Conservation (phyloP, 2,329 filamentous ascomycete genomes). For the Herpomyces periplanetae region DNA sequence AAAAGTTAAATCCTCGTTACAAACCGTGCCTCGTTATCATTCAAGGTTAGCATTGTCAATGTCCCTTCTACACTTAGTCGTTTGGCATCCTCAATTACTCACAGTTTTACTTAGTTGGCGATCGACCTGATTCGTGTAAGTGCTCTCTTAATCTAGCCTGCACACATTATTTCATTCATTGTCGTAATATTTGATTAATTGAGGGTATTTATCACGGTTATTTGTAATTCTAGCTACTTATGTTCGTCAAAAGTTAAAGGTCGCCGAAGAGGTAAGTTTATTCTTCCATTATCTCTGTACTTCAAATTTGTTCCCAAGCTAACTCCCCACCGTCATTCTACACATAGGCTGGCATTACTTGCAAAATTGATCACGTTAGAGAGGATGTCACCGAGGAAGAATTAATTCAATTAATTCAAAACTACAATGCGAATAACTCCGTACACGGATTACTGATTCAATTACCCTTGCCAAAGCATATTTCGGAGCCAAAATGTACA, state of each 20-base stretch:
- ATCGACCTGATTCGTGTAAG: conserved; percentile 64
- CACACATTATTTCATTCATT: too few relatives aligned
- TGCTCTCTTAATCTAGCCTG: too few relatives aligned
- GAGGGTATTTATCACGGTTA: conserved; percentile 1
- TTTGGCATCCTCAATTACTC: conserved; percentile 2
- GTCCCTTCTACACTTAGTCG: conserved; percentile 3
- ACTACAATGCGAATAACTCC: conserved; percentile 45
- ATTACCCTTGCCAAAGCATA: conserved; percentile 48
- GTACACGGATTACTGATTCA: conserved; percentile 85
- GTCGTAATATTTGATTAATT: too few relatives aligned
- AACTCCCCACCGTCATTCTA: too few relatives aligned
- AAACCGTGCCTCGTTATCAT: conserved; percentile 70
- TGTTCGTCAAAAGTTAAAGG: conserved; percentile 98
- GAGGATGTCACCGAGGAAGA: conserved; percentile 47
- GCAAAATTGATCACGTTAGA: conserved; percentile 46
- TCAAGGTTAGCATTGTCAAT: conserved; percentile 19
- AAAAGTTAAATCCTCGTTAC: conserved; percentile 49
- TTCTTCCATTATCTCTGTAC: too few relatives aligned
- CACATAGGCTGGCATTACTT: conserved; percentile 45
- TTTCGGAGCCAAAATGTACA: conserved; percentile 63
- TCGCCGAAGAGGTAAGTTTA: conserved; percentile 47
- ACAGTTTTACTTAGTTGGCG: conserved; percentile 22
- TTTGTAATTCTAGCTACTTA: conserved; percentile 26
- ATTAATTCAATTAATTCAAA: conserved; percentile 38
- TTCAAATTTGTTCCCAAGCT: too few relatives aligned